A percentile compares a stretch with the other conserved stretches of the same genome.
Conservation (phyloP, 805 yeast genomes). For the Candida nonsorbophila region DNA sequence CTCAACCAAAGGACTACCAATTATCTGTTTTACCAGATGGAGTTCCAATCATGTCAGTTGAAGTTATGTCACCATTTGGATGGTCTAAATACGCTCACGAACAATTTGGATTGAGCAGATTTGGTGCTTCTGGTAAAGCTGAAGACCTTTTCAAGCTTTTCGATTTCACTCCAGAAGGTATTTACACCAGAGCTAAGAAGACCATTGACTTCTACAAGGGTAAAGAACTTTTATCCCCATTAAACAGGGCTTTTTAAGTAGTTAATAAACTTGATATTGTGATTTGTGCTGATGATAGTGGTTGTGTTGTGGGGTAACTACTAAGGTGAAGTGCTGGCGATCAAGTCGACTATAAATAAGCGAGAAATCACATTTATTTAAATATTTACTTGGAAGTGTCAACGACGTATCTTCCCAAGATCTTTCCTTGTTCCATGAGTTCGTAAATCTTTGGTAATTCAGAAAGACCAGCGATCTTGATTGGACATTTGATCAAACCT, state of each 20-base stretch:
- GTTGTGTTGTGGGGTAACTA: neutral
- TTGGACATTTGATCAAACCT: conserved; percentile 39
- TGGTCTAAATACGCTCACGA: conserved; percentile 96
- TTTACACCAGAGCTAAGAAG: conserved; percentile 79
- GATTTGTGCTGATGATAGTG: neutral
- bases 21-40: conserved; percentile 91
- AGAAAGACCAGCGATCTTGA: conserved; percentile 36
- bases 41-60: conserved; percentile 87
- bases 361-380: neutral
- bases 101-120: conserved; percentile 91
- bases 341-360: conserved; percentile 1
- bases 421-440: conserved; percentile 37
- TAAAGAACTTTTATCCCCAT: conserved; percentile 63
- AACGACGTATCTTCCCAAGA: conserved; percentile 41
- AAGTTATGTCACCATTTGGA: conserved; percentile 85
- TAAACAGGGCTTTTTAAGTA: conserved; percentile 66
- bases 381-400: conserved; percentile 30
- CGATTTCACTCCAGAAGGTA: conserved; percentile 89
- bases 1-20: conserved; percentile 75
- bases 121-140: conserved; percentile 95
- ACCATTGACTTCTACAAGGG: conserved; percentile 83
- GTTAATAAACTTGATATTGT: neutral
- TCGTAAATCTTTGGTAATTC: conserved; percentile 35
- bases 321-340: neutral
- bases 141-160: conserved; percentile 75